These are phyloP conservation scores for Coemansia sp. DNA, from an alignment of 192 early-diverging fungal genomes.

Conservation along the genomic window DNA sequence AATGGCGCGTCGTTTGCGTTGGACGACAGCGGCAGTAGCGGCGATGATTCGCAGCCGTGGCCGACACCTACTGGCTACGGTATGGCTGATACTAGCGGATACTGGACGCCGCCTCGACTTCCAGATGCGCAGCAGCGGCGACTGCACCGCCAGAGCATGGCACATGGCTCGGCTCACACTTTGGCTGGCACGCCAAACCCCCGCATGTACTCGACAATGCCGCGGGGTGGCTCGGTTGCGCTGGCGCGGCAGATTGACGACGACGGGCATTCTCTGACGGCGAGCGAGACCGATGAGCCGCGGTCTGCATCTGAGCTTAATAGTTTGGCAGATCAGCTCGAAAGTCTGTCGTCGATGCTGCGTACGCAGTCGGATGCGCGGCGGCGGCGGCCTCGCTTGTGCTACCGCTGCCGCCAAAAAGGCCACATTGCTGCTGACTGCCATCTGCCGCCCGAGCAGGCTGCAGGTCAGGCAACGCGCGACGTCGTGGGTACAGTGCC, in stretches of 20 bases:
- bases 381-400: constrained; percentile 41
- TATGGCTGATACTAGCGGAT: constrained; percentile 2
- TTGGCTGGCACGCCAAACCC: neutral
- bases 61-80: neutral
- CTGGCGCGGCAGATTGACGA: constrained; percentile 2
- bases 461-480: constrained; percentile 25
- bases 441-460: constrained; percentile 29
- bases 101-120: constrained; percentile 36
- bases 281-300: constrained; percentile 27
- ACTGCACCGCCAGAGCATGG: constrained; percentile 40
- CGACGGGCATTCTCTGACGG: constrained; percentile 5
- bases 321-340: constrained; percentile 44
- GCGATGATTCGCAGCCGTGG: constrained; percentile 1
- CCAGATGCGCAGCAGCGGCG: constrained; percentile 38
- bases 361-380: constrained; percentile 47
- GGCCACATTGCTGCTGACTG: constrained; percentile 46
- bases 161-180: constrained; percentile 10
- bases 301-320: constrained; percentile 40
- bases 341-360: constrained; percentile 38
- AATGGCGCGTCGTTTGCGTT: constrained; percentile 49
- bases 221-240: constrained; percentile 1
- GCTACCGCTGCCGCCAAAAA: constrained; percentile 52
- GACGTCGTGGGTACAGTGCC: constrained; percentile 19
- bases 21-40: constrained; percentile 23
- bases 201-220: neutral